phyloP scores from a whole-genome alignment of 768 basidiomycete species.

The Leccinum aurantiacum region DNA sequence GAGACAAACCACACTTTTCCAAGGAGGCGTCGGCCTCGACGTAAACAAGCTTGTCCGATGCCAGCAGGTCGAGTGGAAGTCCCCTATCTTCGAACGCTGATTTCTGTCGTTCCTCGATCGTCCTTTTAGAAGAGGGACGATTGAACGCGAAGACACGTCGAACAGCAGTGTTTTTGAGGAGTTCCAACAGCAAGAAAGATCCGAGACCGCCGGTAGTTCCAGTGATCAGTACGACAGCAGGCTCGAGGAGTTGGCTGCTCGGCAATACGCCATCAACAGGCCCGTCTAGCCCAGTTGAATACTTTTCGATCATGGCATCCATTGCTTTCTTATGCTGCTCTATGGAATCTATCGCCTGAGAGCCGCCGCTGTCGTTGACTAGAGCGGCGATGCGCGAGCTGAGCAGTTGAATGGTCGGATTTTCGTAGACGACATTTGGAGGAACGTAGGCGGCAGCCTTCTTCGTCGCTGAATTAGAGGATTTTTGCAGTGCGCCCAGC shows the following conservation, averaged over 20 bases:
- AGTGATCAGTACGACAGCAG: conserved; percentile 36
- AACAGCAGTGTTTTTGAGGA: conserved; percentile 28
- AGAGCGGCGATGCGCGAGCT: conserved; percentile 22
- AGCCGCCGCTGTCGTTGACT: not conserved
- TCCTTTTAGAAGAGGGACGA: conserved; percentile 10
- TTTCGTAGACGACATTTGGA: conserved; percentile 35
- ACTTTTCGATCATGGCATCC: conserved; percentile 41
- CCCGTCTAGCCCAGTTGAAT: conserved; percentile 24
- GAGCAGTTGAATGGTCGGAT: conserved; percentile 42
- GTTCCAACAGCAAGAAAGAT: conserved; percentile 33
- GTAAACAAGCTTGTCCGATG: conserved; percentile 23
- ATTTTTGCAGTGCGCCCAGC: conserved; percentile 29
- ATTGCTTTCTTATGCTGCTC: conserved; percentile 26
- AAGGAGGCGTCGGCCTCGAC: conserved; percentile 35
- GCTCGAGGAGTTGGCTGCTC: conserved; percentile 3
- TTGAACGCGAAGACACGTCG: conserved; percentile 17
- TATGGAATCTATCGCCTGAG: not conserved
- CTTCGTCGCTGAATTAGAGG: conserved; percentile 28
- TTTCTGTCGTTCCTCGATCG: conserved; percentile 28
- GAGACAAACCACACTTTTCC: conserved; percentile 32
- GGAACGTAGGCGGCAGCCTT: conserved; percentile 27
- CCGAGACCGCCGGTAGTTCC: conserved; percentile 46
- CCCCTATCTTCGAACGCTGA: conserved; percentile 27
- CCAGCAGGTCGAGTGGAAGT: not conserved
- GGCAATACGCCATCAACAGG: conserved; percentile 11